A percentile compares a stretch with the other conserved stretches of the same genome.
Evolutionary conservation across 306 rosid species (phyloP).

Genomic region (Cicer pinnatifidum): DNA sequence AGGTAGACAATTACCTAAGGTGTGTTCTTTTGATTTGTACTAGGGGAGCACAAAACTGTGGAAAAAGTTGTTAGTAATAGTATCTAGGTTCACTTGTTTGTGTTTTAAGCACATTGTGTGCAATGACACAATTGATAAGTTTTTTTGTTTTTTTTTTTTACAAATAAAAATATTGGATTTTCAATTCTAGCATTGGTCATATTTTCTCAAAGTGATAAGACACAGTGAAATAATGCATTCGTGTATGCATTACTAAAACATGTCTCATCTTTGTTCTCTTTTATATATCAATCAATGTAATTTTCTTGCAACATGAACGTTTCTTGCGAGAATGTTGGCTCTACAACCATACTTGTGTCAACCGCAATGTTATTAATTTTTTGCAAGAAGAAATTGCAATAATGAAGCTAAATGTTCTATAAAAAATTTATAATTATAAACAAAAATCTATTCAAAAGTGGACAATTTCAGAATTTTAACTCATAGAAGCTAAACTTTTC

Average conservation of each 20-base stretch:
- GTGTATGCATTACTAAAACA: conserved; percentile 22
- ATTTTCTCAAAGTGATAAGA: background rate
- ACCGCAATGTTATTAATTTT: background rate
- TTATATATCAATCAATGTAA: background rate
- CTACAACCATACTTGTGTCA: background rate
- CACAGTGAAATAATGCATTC: background rate
- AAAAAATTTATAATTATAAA: too few species aligned
- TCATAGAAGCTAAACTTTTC: background rate
- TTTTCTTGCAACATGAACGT: background rate
- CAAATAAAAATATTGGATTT: background rate
- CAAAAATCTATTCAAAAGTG: too few species aligned
- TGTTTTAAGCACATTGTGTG: conserved; percentile 3
- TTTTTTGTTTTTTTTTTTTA: too few species aligned
- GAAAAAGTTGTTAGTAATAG: background rate
- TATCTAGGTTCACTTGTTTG: conserved; percentile 17
- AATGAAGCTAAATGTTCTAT: background rate
- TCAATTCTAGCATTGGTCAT: background rate
- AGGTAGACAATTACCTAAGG: conserved; percentile 48
- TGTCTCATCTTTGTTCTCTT: conserved; percentile 19
- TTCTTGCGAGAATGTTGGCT: background rate
- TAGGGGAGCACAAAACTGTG: conserved; percentile 37
- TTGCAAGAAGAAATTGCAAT: background rate
- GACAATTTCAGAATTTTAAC: background rate
- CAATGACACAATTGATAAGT: background rate
- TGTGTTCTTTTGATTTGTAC: conserved; percentile 2